phyloP scores from a whole-genome alignment of 768 basidiomycete species.

The Nevesoporus exiguus region DNA sequence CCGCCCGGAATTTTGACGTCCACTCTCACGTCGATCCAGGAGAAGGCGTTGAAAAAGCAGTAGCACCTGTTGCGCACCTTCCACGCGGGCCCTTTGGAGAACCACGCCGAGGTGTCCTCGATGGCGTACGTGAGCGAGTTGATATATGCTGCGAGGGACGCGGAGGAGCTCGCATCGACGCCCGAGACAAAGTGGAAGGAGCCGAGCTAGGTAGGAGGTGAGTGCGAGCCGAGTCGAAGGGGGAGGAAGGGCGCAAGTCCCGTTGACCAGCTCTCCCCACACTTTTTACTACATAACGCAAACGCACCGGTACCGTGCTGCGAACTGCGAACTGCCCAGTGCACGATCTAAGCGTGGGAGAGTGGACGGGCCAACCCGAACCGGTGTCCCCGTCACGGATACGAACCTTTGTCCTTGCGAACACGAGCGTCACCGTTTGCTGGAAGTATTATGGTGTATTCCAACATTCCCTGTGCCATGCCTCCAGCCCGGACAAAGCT shows the following conservation, averaged over 20 bases:
- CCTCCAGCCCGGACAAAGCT: too few species aligned
- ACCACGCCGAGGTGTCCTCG: slow-evolving; percentile 91
- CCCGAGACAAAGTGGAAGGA: slow-evolving; percentile 98
- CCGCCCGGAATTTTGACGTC: slow-evolving; percentile 99
- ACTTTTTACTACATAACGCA: slow-evolving; percentile 94
- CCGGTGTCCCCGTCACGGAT: too few species aligned
- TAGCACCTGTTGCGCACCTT: slow-evolving; percentile 92
- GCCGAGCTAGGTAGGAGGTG: slow-evolving; percentile 56
- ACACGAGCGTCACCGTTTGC: too few species aligned
- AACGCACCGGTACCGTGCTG: too few species aligned
- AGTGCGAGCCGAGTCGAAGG: background rate
- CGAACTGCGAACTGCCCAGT: too few species aligned
- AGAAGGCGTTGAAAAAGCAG: slow-evolving; percentile 98
- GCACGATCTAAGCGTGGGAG: too few species aligned
- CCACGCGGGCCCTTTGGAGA: slow-evolving; percentile 79
- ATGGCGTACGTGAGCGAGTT: slow-evolving; percentile 97
- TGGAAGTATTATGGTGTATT: too few species aligned
- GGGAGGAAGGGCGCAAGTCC: slow-evolving; percentile 57
- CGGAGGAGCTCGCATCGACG: slow-evolving; percentile 98
- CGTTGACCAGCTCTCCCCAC: slow-evolving; percentile 79
- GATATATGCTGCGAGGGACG: slow-evolving; percentile 95
- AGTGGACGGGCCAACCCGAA: too few species aligned
- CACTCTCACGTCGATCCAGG: slow-evolving; percentile 91
- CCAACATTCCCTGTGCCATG: too few species aligned
- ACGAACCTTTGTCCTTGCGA: too few species aligned